Percentiles rank a stretch among this genome's conserved stretches.
phyloP scores from a whole-genome alignment of 148 eudicot species.

The Rhododendron kiyosumense region DNA sequence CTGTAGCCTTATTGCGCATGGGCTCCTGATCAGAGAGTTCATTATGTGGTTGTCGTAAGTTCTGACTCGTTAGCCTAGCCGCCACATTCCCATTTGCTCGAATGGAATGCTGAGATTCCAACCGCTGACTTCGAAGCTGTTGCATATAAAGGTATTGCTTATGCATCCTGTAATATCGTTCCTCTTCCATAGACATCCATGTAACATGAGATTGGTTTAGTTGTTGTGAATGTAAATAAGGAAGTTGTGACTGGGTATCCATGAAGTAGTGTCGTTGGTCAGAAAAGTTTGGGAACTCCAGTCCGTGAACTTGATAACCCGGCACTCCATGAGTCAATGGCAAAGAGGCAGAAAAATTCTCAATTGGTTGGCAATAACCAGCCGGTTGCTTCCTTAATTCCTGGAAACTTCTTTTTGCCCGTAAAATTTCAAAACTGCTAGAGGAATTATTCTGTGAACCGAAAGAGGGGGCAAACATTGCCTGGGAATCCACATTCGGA shows the following conservation, averaged over 20 bases:
- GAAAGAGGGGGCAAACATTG: conserved; percentile 1
- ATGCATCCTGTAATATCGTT: conserved; percentile 18
- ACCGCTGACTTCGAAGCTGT: conserved; percentile 18
- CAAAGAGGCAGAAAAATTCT: conserved; percentile 9
- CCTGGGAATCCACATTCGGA: conserved; percentile 3
- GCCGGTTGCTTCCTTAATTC: conserved; percentile 13
- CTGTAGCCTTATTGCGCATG: conserved; percentile 6
- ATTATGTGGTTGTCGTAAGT: conserved; percentile 1
- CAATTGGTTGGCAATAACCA: conserved; percentile 16
- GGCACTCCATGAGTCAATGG: conserved; percentile 16
- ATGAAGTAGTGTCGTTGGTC: conserved; percentile 11
- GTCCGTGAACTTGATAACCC: conserved; percentile 18
- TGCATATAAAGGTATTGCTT: conserved; percentile 24
- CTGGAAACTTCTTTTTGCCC: neutral
- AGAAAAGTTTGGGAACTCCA: conserved; percentile 14
- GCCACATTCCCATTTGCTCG: conserved; percentile 12
- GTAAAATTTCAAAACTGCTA: conserved; percentile 3
- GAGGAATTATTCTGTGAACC: conserved; percentile 3
- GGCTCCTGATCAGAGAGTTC: conserved; percentile 18
- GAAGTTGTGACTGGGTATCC: conserved; percentile 9
- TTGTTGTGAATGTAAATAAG: conserved; percentile 17
- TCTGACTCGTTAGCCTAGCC: conserved; percentile 10
- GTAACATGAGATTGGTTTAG: conserved; percentile 16
- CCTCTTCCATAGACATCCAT: conserved; percentile 23
- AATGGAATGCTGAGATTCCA: conserved; percentile 22